phyloP scores from a whole-genome alignment of 2,329 filamentous ascomycete genomes.

The Xylariaceae sp. region DNA sequence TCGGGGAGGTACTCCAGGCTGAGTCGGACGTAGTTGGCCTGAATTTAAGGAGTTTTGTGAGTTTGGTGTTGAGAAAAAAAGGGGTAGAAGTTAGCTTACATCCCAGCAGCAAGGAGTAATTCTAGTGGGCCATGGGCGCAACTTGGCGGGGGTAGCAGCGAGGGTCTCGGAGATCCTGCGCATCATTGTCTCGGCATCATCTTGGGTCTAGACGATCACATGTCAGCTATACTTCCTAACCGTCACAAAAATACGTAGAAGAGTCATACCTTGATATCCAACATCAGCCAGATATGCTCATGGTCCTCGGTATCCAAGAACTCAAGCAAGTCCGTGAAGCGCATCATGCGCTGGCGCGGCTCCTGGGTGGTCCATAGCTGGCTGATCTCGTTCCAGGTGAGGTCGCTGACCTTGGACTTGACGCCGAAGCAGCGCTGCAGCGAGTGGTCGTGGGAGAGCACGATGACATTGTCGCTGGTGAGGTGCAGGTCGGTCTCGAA shows the following conservation, averaged over 20 bases:
- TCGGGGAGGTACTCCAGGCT: constrained; percentile 56
- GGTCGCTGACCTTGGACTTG: constrained; percentile 67
- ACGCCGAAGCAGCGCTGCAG: constrained; percentile 78
- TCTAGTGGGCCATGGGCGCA: constrained; percentile 61
- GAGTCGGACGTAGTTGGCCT: constrained; percentile 63
- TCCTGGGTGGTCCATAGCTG: constrained; percentile 52
- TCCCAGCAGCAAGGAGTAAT: constrained; percentile 82
- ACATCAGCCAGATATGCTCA: constrained; percentile 69
- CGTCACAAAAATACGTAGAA: neutral
- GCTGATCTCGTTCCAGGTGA: constrained; percentile 60
- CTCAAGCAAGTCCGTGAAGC: constrained; percentile 66
- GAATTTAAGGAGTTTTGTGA: neutral
- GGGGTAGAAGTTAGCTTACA: constrained; percentile 36
- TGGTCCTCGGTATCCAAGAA: constrained; percentile 61
- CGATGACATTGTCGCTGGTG: constrained; percentile 74
- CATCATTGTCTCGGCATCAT: constrained; percentile 67
- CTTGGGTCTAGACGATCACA: constrained; percentile 50
- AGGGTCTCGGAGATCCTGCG: constrained; percentile 61
- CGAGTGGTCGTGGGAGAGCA: constrained; percentile 75
- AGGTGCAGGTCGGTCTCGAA: constrained; percentile 87
- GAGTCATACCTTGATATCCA: constrained; percentile 74
- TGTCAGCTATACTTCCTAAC: neutral
- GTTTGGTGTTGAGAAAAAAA: neutral
- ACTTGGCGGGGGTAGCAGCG: constrained; percentile 41
- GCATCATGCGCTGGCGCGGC: constrained; percentile 67